Percentiles rank a stretch among this genome's conserved stretches.
Conservation (phyloP, 805 yeast genomes). For the Saccharomyces jurei region DNA sequence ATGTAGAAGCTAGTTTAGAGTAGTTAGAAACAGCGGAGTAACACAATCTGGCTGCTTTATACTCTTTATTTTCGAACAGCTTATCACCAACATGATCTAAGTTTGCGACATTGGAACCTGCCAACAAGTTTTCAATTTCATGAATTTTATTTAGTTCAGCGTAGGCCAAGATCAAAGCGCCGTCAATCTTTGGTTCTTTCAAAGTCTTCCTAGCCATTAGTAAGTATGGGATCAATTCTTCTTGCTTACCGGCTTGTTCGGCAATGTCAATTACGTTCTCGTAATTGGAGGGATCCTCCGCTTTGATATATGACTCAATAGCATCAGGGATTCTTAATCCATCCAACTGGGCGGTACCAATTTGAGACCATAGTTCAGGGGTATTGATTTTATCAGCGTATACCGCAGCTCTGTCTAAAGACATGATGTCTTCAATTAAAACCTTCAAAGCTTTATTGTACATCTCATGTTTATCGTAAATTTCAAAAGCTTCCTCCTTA, state of each 20-base stretch:
- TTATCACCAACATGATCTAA: slow-evolving; percentile 88
- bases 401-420: slow-evolving; percentile 88
- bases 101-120: slow-evolving; percentile 87
- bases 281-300: slow-evolving; percentile 84
- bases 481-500: slow-evolving; percentile 89
- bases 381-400: slow-evolving; percentile 85
- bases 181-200: slow-evolving; percentile 89
- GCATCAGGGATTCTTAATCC: slow-evolving; percentile 91
- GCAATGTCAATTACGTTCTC: slow-evolving; percentile 90
- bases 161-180: slow-evolving; percentile 79
- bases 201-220: slow-evolving; percentile 85
- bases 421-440: slow-evolving; percentile 84
- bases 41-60: slow-evolving; percentile 86
- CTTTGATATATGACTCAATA: slow-evolving; percentile 82
- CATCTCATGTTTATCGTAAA: slow-evolving; percentile 77
- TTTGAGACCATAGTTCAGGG: slow-evolving; percentile 86
- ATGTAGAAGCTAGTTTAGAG: slow-evolving; percentile 92
- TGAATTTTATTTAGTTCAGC: slow-evolving; percentile 68
- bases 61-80: slow-evolving; percentile 70
- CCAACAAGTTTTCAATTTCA: slow-evolving; percentile 79
- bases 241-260: slow-evolving; percentile 93
- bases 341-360: slow-evolving; percentile 92
- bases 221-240: slow-evolving; percentile 80
- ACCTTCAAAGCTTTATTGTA: slow-evolving; percentile 78
- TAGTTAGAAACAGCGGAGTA: slow-evolving; percentile 84